Base-by-base conservation (phyloP, 192 early-diverging fungal genomes). In the Rhizophagus prolifer region DNA sequence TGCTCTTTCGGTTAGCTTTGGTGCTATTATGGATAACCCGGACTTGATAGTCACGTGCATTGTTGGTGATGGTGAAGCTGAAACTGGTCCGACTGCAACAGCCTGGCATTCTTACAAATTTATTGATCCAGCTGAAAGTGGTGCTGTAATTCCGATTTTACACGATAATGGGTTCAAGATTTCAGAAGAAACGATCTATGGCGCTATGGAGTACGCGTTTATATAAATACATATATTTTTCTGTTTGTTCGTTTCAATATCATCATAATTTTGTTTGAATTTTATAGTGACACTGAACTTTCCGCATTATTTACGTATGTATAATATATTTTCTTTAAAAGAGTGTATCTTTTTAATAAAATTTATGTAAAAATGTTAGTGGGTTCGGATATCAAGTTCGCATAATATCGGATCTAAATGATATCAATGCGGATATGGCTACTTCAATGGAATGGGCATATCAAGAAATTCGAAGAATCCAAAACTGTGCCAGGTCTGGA, bases 1-100 rank as follows among this genome's bases (percentile, higher is more conserved):
- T 46, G 82, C 84, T 26, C 76, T 85, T 9, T 28, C 80, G 26
- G 84, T 85, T 31, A 81, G 80, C 36, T 85, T 85, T 75, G 84
- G 84, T 23, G 84, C 84, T 12, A 80, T 79, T 38, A 78, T 85
- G 81, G 84, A 85, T 60, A 85, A 82, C 23, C 84, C 84, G 9
- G 80, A 85, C 67, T 59, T 84, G 68, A 81, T 85, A 71, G 84
- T 85, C n/a, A 84, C 82, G 50, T 85, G 82, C 71, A 79, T 85
- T 46, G 82, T 85, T 44, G 84, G 84, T 7, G 83, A 84, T 62
- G 83, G 83, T 12, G 83, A 84, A 70, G 82, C 82, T 23, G 82
- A 83, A 47, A 83, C 82, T 12, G 82, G 82, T 9, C 82, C 78
- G 28, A 84, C 83, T 8, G 81, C 83, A 23, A 79, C 84, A 21